Evolutionary conservation across 2,329 filamentous ascomycete genomes (phyloP).

Genomic region (Neonectria coccinea): DNA sequence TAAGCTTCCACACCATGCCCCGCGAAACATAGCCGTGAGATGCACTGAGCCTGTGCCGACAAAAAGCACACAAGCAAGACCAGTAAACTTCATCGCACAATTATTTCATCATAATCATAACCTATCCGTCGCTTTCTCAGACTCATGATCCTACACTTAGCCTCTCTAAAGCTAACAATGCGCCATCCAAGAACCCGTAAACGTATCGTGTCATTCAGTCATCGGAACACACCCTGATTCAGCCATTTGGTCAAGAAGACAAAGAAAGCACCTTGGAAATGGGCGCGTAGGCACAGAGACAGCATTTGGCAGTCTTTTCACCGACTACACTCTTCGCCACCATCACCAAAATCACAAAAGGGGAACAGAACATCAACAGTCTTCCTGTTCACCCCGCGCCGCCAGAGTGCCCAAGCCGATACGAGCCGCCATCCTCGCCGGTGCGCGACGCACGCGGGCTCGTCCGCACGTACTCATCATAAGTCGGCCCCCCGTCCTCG

Average conservation of each 20-base stretch:
- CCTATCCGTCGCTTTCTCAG: background rate
- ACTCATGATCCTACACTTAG: background rate
- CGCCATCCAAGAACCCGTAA: background rate
- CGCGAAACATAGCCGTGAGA: background rate
- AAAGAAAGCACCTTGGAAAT: background rate
- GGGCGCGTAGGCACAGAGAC: background rate
- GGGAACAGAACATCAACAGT: background rate
- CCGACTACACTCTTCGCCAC: background rate
- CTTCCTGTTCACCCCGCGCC: conserved; percentile 21
- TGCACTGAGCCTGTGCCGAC: background rate
- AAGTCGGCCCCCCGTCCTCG: conserved; percentile 33
- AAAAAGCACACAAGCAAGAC: background rate
- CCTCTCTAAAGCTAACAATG: background rate
- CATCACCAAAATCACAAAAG: background rate
- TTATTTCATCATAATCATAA: background rate
- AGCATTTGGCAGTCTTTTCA: background rate
- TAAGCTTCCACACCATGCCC: background rate
- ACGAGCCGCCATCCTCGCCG: conserved; percentile 36
- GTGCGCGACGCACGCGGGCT: conserved; percentile 35
- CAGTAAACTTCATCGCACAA: background rate
- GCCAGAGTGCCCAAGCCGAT: conserved; percentile 29
- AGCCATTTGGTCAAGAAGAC: background rate
- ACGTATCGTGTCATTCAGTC: background rate
- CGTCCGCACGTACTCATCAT: conserved; percentile 40
- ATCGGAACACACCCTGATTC: background rate